phyloP scores from a whole-genome alignment of 352 stramenopile genomes.

The Pythium oligandrum region DNA sequence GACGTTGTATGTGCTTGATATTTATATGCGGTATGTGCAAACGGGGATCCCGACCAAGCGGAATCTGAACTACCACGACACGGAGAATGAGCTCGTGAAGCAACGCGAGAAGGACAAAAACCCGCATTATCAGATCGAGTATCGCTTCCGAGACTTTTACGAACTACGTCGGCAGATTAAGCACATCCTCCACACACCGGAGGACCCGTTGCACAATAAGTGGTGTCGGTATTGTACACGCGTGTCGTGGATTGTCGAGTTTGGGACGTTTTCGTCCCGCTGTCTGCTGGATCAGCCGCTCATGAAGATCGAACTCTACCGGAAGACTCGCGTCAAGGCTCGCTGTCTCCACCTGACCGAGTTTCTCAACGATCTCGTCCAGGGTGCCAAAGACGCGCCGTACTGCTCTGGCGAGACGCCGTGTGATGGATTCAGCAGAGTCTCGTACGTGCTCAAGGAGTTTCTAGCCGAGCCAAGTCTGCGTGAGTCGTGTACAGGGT shows the following conservation, averaged over 20 bases:
- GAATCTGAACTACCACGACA: background rate
- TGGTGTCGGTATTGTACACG: constrained; percentile 57
- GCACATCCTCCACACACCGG: constrained; percentile 12
- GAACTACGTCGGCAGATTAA: constrained; percentile 33
- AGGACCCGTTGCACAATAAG: constrained; percentile 34
- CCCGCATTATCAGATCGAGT: constrained; percentile 31
- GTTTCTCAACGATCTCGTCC: constrained; percentile 46
- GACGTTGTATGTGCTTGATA: constrained; percentile 48
- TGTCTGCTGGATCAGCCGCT: constrained; percentile 14
- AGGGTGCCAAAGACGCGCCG: constrained; percentile 38
- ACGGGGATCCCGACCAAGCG: constrained; percentile 37
- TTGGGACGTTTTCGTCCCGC: constrained; percentile 39
- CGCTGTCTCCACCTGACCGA: constrained; percentile 27
- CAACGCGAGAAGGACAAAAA: constrained; percentile 17
- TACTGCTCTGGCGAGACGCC: constrained; percentile 38
- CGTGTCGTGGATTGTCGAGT: constrained; percentile 34
- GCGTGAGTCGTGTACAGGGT: constrained; percentile 7
- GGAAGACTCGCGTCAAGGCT: constrained; percentile 14
- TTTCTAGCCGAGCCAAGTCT: constrained; percentile 41
- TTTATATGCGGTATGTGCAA: constrained; percentile 36
- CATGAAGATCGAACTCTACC: constrained; percentile 2
- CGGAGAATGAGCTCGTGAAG: background rate
- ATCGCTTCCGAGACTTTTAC: constrained; percentile 54
- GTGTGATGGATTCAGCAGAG: constrained; percentile 40
- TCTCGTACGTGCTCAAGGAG: constrained; percentile 43